Conservation (phyloP, 306 rosid species). For the Acacia acuminata region DNA sequence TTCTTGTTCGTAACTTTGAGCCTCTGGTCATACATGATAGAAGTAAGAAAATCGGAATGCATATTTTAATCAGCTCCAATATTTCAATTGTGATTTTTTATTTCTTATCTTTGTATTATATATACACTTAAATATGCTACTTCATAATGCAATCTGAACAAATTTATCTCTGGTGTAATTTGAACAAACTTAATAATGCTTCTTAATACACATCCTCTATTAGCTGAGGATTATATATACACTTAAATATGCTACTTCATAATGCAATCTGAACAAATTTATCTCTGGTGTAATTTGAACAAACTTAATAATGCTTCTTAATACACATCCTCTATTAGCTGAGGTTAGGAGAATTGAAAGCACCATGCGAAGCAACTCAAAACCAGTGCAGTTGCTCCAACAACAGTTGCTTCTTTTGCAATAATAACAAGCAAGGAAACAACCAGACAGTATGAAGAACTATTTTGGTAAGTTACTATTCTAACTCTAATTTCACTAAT, state of each 20-base stretch:
- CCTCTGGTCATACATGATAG: neutral
- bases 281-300: neutral
- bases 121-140: neutral
- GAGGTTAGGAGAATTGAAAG: constrained; percentile 40
- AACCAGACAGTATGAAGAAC: constrained; percentile 50
- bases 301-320: constrained; percentile 32
- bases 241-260: neutral
- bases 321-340: constrained; percentile 42
- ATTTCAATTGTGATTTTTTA: neutral
- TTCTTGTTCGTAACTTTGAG: neutral
- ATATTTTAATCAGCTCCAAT: neutral
- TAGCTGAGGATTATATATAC: constrained; percentile 25
- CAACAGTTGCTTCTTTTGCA: neutral
- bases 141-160: constrained; percentile 18
- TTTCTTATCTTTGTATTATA: neutral
- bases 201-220: constrained; percentile 46
- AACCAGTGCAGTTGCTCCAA: neutral
- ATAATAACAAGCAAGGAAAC: constrained; percentile 23
- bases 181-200: constrained; percentile 18
- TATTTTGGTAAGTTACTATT: constrained; percentile 51
- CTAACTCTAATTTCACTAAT: neutral
- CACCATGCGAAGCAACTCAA: constrained; percentile 11
- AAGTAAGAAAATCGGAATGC: neutral
- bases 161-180: neutral
- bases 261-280: constrained; percentile 11